Evolutionary conservation across 2,329 filamentous ascomycete species (phyloP).

Genomic region (Penicillium verrucosum): DNA sequence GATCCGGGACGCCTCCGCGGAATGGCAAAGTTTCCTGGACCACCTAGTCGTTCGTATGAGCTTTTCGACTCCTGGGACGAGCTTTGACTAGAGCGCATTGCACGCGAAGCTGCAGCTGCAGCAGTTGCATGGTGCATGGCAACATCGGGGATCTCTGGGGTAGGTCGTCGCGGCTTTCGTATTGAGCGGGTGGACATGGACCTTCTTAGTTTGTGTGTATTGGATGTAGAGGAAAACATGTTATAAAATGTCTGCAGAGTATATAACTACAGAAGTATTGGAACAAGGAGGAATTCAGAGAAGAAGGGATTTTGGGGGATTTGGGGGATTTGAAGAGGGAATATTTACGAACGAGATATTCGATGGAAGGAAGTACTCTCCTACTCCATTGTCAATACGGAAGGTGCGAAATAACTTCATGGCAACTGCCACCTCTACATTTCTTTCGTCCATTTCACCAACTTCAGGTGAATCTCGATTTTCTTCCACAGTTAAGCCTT

Average conservation of each 20-base stretch:
- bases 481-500: not conserved
- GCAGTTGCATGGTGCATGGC: slow-evolving; percentile 32
- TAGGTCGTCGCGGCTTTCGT: slow-evolving; percentile 26
- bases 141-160: slow-evolving; percentile 29
- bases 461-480: not conserved
- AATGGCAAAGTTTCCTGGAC: slow-evolving; percentile 25
- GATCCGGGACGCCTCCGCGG: slow-evolving; percentile 24
- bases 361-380: not conserved
- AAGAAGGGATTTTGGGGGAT: slow-evolving; percentile 9
- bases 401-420: not conserved
- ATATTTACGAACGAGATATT: not conserved
- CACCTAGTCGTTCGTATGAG: slow-evolving; percentile 32
- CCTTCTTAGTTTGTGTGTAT: slow-evolving; percentile 33
- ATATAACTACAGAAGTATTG: slow-evolving; percentile 11
- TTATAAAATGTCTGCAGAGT: slow-evolving; percentile 23
- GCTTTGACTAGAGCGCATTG: slow-evolving; percentile 40
- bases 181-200: slow-evolving; percentile 42
- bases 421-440: not conserved
- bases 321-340: slow-evolving; percentile 14
- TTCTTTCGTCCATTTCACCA: not conserved
- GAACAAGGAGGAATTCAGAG: not conserved
- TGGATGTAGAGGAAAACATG: slow-evolving; percentile 29
- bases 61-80: slow-evolving; percentile 25
- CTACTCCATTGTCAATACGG: not conserved
- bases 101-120: slow-evolving; percentile 41